Conservation (phyloP, 257 asterid species). For the Nyctanthes arbortristis region DNA sequence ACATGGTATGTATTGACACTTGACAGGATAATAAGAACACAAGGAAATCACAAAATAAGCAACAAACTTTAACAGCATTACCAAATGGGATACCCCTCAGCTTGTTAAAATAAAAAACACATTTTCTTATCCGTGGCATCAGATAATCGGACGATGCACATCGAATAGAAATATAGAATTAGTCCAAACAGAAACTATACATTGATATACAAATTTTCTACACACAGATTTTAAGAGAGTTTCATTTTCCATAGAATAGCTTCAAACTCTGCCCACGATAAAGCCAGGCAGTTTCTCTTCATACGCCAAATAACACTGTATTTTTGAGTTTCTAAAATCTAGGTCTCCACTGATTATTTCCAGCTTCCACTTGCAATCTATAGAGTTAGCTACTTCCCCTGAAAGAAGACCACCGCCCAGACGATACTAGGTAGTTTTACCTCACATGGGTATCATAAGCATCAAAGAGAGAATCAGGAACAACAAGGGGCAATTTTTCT, state of each 20-base stretch:
- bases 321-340: background rate
- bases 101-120: background rate
- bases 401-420: background rate
- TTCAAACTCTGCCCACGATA: background rate
- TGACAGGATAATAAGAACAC: no score
- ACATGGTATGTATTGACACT: no score
- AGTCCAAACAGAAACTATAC: background rate
- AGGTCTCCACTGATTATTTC: background rate
- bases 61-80: no score
- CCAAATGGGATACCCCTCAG: background rate
- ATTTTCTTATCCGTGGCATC: background rate
- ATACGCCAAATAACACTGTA: background rate
- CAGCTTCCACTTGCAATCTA: background rate
- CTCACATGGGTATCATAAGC: slow-evolving; percentile 74
- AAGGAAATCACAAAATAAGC: no score
- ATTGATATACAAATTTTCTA: background rate
- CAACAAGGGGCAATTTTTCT: slow-evolving; percentile 78
- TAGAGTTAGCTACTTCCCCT: background rate
- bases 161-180: no score
- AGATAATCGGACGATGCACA: no score
- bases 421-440: slow-evolving; percentile 35
- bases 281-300: background rate
- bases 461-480: slow-evolving; percentile 78
- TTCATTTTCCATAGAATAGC: slow-evolving; percentile 1
- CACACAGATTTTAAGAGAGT: background rate